Base-by-base conservation (phyloP, 805 yeast species). In the Yamadazyma sp. region DNA sequence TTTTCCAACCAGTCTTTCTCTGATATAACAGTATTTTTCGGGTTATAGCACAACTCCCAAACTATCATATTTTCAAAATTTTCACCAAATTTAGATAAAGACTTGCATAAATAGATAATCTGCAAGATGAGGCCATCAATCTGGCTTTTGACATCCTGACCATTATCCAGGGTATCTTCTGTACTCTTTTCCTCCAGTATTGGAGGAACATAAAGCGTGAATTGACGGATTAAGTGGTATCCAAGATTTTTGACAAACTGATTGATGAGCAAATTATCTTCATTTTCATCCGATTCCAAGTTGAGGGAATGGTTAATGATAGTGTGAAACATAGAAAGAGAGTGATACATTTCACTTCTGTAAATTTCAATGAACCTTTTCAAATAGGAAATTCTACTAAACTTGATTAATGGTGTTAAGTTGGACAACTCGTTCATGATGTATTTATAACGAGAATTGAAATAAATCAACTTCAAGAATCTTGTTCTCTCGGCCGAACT, bases 31-130 rank as follows among this genome's bases (percentile, higher is more conserved):
- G 53, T 38, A 3, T 50, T 44, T 13, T 32, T 20, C 26, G 39
- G 42, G 7, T 41, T 38, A 39, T 52, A 50, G 35, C 67, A 60
- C 28, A 45, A 49, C 28, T 67, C 66, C 42, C 67, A 57, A 1
- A 73, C 54, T 35, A 80, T 58, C n/a, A 75, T 46, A 20, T 69
- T 58, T 61, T 85, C 82, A 55, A 86, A 85, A 49, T 84, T 86
- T 3, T 77, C 78, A 10, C 85, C 82, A 14, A 78, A 76, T 45
- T 89, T 68, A 1, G 84, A 80, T 36, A 91, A 67, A 24, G 95
- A 82, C 54, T 84, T 88, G n/a, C 95, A 83, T 47, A 96, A 86
- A 61, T 90, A 91, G 1, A 87, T 80, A 25, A 90, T 61, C 60
- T 91, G 99, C 22, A 91, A 62, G 46, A 90, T 75, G 15, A 89